phyloP scores from a whole-genome alignment of 441 rosid species.

The California macrophylla region DNA sequence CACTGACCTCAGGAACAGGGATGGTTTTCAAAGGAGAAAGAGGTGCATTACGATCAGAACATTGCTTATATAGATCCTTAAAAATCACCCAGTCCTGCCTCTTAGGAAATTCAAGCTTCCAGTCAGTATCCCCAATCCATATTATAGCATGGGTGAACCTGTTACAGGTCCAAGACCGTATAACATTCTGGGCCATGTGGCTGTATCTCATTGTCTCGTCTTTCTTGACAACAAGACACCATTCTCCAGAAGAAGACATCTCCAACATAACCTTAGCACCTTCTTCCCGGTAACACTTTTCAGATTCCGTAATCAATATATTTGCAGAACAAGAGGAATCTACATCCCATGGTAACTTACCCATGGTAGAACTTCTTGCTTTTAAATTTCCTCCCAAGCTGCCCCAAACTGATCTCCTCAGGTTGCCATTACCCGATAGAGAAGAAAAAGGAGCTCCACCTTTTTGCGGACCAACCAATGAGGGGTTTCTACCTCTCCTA shows the following conservation, averaged over 20 bases:
- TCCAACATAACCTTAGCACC: constrained; percentile 52
- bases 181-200: constrained; percentile 40
- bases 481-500: constrained; percentile 53
- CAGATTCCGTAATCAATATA: constrained; percentile 44
- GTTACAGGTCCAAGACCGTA: constrained; percentile 55
- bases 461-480: constrained; percentile 32
- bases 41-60: constrained; percentile 50
- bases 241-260: constrained; percentile 46
- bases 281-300: constrained; percentile 64
- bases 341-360: constrained; percentile 23
- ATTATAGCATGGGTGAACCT: constrained; percentile 52
- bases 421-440: constrained; percentile 34
- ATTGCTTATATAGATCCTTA: constrained; percentile 79
- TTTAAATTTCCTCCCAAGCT: constrained; percentile 24
- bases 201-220: constrained; percentile 37
- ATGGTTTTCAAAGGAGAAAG: constrained; percentile 44
- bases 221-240: constrained; percentile 57
- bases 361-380: constrained; percentile 24
- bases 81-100: constrained; percentile 64
- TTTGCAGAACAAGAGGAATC: constrained; percentile 46
- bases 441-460: constrained; percentile 42
- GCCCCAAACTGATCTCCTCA: constrained; percentile 34
- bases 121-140: constrained; percentile 64
- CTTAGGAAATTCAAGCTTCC: constrained; percentile 77
- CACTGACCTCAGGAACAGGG: constrained; percentile 70